Conservation (phyloP, 495 filamentous ascomycete genomes). For the Neurospora sp. region DNA sequence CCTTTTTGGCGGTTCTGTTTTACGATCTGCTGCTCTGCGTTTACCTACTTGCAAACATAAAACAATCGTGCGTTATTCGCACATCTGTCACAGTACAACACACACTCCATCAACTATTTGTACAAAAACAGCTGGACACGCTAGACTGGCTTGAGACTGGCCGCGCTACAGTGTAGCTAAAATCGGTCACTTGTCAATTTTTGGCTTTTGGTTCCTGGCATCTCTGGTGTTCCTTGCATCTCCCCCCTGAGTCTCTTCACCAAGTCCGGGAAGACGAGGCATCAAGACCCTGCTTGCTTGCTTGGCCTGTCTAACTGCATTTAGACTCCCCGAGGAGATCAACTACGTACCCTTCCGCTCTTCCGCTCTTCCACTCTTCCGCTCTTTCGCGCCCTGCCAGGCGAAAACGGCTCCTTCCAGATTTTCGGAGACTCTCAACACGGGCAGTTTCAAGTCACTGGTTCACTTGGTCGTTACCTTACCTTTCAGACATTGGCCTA, state of each 20-base stretch:
- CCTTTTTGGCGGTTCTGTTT: not conserved
- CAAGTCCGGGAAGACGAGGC: not conserved
- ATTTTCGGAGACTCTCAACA: not conserved
- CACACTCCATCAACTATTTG: not conserved
- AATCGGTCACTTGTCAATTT: not conserved
- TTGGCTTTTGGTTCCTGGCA: not conserved
- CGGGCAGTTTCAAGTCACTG: not conserved
- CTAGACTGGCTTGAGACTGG: not conserved
- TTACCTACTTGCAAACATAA: not conserved
- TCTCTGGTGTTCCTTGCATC: not conserved
- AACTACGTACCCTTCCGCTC: not conserved
- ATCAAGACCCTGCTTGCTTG: not conserved
- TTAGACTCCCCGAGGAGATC: not conserved
- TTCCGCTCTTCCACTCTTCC: not conserved
- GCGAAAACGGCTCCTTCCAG: not conserved
- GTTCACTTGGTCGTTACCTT: not conserved
- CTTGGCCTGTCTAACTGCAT: not conserved
- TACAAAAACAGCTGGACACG: not conserved
- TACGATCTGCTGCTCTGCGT: not conserved
- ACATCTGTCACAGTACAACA: not conserved
- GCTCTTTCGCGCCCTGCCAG: not conserved
- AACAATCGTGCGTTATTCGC: not conserved
- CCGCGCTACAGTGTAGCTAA: not conserved
- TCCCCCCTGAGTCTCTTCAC: not conserved
- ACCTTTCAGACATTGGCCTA: not conserved